Evolutionary conservation across 129 eudicot genomes (phyloP).

Genomic region (Centella asiatica): DNA sequence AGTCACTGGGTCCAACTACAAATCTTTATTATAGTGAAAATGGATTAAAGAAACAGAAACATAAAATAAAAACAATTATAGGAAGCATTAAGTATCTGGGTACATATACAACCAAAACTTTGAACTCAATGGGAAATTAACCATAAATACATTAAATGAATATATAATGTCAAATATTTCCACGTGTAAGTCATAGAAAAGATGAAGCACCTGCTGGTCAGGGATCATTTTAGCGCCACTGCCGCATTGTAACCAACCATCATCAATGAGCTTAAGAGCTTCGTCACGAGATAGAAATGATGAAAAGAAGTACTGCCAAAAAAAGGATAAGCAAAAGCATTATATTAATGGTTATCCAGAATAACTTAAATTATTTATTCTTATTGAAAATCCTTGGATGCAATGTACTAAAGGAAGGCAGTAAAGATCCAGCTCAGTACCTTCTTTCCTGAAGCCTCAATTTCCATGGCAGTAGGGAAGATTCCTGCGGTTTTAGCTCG

Average conservation of each 20-base stretch:
- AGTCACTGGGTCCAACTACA: no score
- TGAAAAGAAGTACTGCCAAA: conserved; percentile 75
- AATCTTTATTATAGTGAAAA: no score
- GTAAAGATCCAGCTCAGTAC: conserved; percentile 24
- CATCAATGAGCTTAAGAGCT: conserved; percentile 81
- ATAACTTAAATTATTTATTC: not conserved
- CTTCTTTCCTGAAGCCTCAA: conserved; percentile 70
- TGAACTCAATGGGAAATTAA: not conserved
- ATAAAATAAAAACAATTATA: no score
- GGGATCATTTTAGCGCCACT: conserved; percentile 38
- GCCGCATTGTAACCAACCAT: conserved; percentile 74
- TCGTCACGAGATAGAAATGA: conserved; percentile 96
- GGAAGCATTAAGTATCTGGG: no score
- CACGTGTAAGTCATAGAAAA: conserved; percentile 5
- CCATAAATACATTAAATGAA: not conserved
- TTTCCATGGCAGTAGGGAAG: conserved; percentile 95
- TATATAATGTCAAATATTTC: not conserved
- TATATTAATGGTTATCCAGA: not conserved
- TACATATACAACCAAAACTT: no score
- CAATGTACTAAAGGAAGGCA: not conserved
- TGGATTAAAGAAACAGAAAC: no score
- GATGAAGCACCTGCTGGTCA: conserved; percentile 60
- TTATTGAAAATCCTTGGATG: not conserved
- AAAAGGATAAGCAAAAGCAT: conserved; percentile 10
- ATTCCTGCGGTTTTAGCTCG: conserved; percentile 93